Conservation (phyloP, 2,329 filamentous ascomycete species). For the Grosmannia huntii region DNA sequence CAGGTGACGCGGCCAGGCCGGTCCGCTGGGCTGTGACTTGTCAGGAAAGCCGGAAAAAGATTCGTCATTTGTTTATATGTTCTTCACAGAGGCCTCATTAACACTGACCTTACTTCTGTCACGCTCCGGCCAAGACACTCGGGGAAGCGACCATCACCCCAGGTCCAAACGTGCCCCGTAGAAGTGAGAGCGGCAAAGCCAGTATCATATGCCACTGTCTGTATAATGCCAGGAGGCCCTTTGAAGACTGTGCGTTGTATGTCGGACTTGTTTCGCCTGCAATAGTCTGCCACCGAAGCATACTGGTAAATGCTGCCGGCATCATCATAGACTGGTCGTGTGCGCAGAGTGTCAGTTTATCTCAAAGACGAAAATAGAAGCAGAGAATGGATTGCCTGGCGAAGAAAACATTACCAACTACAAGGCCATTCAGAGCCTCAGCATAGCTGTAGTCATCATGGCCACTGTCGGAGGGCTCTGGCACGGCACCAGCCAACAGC, state of each 20-base stretch:
- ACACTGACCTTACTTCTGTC: constrained; percentile 22
- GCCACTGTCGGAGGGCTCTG: neutral
- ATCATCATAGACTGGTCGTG: constrained; percentile 14
- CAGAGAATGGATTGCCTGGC: neutral
- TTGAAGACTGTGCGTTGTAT: constrained; percentile 10
- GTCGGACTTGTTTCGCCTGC: neutral
- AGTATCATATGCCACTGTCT: constrained; percentile 33
- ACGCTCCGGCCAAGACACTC: constrained; percentile 42
- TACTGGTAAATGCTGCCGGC: constrained; percentile 18
- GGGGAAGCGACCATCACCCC: constrained; percentile 46
- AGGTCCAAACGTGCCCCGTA: constrained; percentile 33
- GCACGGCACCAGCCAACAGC: neutral
- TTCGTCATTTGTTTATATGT: too few relatives aligned
- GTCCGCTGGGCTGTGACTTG: constrained; percentile 27
- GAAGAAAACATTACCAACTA: constrained; percentile 16
- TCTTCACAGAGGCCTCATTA: neutral
- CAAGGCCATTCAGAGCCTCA: constrained; percentile 17
- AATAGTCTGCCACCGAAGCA: constrained; percentile 7
- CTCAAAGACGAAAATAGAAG: constrained; percentile 3
- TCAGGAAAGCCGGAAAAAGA: neutral
- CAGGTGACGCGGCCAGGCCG: constrained; percentile 32
- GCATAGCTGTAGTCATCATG: constrained; percentile 6
- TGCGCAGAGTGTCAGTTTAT: constrained; percentile 1
- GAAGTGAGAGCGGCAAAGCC: constrained; percentile 35
- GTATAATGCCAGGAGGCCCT: constrained; percentile 18